phyloP scores from a whole-genome alignment of 257 asterid species.

The Sherardia arvensis region DNA sequence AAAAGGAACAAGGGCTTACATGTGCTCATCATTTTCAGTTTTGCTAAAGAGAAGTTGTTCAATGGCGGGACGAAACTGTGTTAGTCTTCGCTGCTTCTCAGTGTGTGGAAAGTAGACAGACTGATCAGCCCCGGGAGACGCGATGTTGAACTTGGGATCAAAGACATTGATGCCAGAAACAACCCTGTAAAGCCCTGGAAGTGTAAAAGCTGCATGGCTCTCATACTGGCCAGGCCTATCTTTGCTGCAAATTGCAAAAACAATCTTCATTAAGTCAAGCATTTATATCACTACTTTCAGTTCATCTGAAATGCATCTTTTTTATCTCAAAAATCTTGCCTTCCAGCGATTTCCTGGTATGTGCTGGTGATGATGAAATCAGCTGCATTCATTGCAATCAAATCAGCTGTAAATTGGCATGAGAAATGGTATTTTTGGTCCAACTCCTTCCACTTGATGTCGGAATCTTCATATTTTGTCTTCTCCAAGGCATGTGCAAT shows the following conservation, averaged over 20 bases:
- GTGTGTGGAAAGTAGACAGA: slow-evolving; percentile 68
- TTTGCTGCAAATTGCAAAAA: slow-evolving; percentile 46
- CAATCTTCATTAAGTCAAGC: background rate
- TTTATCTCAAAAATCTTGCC: slow-evolving; percentile 26
- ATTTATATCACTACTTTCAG: background rate
- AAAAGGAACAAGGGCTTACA: slow-evolving; percentile 33
- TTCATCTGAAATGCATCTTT: background rate
- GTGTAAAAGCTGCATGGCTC: slow-evolving; percentile 65
- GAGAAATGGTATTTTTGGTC: slow-evolving; percentile 81
- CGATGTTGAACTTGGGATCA: slow-evolving; percentile 85
- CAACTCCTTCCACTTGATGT: slow-evolving; percentile 69
- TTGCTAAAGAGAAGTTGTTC: slow-evolving; percentile 73
- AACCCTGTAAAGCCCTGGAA: slow-evolving; percentile 80
- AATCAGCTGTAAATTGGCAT: slow-evolving; percentile 87
- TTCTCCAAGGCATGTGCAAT: slow-evolving; percentile 95
- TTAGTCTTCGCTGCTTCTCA: slow-evolving; percentile 52
- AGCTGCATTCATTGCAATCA: slow-evolving; percentile 80
- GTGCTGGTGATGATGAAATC: slow-evolving; percentile 92
- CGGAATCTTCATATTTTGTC: slow-evolving; percentile 92
- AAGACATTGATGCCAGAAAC: slow-evolving; percentile 75
- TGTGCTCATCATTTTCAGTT: slow-evolving; percentile 58
- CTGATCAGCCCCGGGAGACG: slow-evolving; percentile 90
- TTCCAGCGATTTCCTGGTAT: slow-evolving; percentile 93
- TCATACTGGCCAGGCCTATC: slow-evolving; percentile 89
- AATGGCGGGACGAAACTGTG: slow-evolving; percentile 43